Base-by-base conservation (phyloP, 192 early-diverging fungal species). In the Lobosporangium transversale region DNA sequence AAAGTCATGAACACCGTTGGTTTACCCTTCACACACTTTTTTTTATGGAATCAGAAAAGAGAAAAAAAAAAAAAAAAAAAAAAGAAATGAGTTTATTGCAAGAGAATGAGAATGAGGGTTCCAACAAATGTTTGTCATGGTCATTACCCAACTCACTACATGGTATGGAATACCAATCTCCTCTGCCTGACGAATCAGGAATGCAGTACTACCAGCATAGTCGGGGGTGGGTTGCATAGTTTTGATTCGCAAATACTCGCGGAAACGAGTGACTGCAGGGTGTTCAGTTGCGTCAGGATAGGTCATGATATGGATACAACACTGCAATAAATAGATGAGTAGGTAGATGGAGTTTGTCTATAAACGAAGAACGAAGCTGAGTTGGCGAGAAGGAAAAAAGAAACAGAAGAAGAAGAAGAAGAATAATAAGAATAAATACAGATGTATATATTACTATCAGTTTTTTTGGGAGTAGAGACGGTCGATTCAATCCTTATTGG, bases 191-290 rank as follows among this genome's bases (percentile, higher is more conserved):
- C 63, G 62, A 51, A 80, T 64, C 36, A 96, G 85, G 61, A 91
- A 94, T 42, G 52, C 78, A n/a, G 75, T 80, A 56, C 87, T 89
- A 27, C 62, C 62, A 2, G 51, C 83, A 62, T 96, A 96, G 83
- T 93, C 94, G 33, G 94, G 94, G 14, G 79, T 85, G 9, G 94
- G 94, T 62, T 96, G 94, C 33, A 93, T 86, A 0, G 94, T 94
- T 65, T 93, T 91, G 81, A 94, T 92, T 44, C 87, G 88, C 68
- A 96, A 84, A 71, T 93, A 96, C 62, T 91, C 89, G 65, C 89
- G 87, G 76, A 96, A 96, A 31, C 89, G 81, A 29, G 81, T 69
- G n/a, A 89, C 87, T 49, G 85, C 82, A 6, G 85, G 82, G 63
- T 84, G 79, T 76, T 88, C 86, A 15, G 56, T 48, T 0, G 64